Evolutionary conservation across 129 eudicot genomes (phyloP).

Genomic region (Logfia minima): DNA sequence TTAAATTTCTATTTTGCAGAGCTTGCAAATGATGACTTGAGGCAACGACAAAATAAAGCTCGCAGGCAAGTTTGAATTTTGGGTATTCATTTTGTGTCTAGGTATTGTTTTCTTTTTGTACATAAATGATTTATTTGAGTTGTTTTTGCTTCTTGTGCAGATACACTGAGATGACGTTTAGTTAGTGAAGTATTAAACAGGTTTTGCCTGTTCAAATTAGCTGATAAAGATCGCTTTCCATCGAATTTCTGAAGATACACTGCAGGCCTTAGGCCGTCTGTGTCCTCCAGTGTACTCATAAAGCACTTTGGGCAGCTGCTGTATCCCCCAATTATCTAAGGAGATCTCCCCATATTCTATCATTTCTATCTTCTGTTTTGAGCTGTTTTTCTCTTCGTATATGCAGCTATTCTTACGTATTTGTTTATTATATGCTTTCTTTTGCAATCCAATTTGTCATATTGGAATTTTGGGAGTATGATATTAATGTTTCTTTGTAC

Average conservation of each 20-base stretch:
- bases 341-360: constrained; percentile 20
- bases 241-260: constrained; percentile 45
- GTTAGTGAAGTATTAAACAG: constrained; percentile 61
- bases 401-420: neutral
- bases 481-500: constrained; percentile 4
- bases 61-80: constrained; percentile 55
- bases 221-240: constrained; percentile 38
- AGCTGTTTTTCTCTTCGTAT: neutral
- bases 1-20: constrained; percentile 37
- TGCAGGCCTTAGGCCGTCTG: constrained; percentile 70
- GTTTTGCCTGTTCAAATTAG: constrained; percentile 39
- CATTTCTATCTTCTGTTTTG: neutral
- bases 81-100: constrained; percentile 5
- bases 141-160: constrained; percentile 40
- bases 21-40: constrained; percentile 59
- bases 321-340: constrained; percentile 53
- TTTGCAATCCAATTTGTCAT: neutral
- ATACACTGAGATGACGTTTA: constrained; percentile 97
- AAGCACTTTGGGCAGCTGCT: constrained; percentile 63
- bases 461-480: neutral
- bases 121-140: neutral
- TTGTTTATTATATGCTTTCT: neutral
- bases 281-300: constrained; percentile 51
- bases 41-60: constrained; percentile 78
- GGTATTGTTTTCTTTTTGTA: neutral